Evolutionary conservation across 1,284 basidiomycete species (phyloP).

Genomic region (Ganoderma sinense): DNA sequence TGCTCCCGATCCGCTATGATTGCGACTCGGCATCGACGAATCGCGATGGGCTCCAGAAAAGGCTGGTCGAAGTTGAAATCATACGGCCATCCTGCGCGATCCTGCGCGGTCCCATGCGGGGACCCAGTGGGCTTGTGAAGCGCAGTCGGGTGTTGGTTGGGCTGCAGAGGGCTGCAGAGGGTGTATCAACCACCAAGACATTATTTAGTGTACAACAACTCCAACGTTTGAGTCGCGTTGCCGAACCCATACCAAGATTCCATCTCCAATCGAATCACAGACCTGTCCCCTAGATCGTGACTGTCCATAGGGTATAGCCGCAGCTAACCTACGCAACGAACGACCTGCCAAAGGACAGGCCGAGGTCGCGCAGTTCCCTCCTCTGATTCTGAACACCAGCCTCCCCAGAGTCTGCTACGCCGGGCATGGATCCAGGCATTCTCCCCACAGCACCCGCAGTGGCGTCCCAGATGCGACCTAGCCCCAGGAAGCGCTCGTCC

Average conservation of each 20-base stretch:
- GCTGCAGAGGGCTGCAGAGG: neutral
- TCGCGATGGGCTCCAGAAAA: neutral
- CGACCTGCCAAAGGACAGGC: slow-evolving; percentile 34
- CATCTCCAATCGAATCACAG: neutral
- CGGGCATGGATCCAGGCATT: slow-evolving; percentile 38
- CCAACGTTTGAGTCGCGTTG: neutral
- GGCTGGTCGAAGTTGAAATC: neutral
- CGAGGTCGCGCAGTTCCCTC: slow-evolving; percentile 34
- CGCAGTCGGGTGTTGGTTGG: neutral
- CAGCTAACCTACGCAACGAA: slow-evolving; percentile 32
- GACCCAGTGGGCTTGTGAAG: neutral
- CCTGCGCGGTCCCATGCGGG: neutral
- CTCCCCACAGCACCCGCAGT: slow-evolving; percentile 15
- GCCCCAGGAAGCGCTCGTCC: slow-evolving; percentile 28
- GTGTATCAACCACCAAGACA: neutral
- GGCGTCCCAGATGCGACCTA: slow-evolving; percentile 36
- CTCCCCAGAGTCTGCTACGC: slow-evolving; percentile 4
- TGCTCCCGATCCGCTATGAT: neutral
- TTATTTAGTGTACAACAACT: neutral
- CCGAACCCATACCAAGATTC: neutral
- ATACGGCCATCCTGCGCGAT: neutral
- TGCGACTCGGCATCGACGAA: neutral
- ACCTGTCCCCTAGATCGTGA: neutral
- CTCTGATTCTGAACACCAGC: slow-evolving; percentile 17
- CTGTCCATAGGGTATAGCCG: neutral